phyloP scores from a whole-genome alignment of 2,329 filamentous ascomycete species.

The Venturiaceae sp. region DNA sequence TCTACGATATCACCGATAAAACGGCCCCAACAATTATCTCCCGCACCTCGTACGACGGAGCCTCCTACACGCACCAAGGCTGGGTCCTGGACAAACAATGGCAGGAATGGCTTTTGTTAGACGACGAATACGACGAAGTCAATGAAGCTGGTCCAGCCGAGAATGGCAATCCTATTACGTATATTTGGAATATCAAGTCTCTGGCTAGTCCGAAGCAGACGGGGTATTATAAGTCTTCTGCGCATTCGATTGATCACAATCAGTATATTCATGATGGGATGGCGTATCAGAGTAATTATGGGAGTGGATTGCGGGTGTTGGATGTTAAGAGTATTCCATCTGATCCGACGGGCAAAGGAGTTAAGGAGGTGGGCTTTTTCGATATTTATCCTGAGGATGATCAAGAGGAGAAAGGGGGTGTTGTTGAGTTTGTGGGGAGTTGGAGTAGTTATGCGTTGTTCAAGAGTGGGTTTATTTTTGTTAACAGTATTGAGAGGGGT shows the following conservation, averaged over 20 bases:
- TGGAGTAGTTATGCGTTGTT: conserved; percentile 23
- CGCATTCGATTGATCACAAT: conserved; percentile 38
- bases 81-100: conserved; percentile 38
- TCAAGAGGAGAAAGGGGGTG: conserved; percentile 18
- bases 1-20: conserved; percentile 45
- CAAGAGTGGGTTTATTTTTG: conserved; percentile 27
- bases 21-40: conserved; percentile 37
- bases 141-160: conserved; percentile 27
- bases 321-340: conserved; percentile 21
- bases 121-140: conserved; percentile 43
- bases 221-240: conserved; percentile 32
- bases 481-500: conserved; percentile 31
- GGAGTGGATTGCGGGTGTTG: conserved; percentile 32
- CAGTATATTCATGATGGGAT: conserved; percentile 37
- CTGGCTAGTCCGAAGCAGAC: conserved; percentile 33
- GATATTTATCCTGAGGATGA: conserved; percentile 26
- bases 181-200: conserved; percentile 38
- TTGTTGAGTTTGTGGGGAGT: conserved; percentile 29
- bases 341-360: conserved; percentile 18
- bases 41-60: conserved; percentile 45
- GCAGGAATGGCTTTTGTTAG: conserved; percentile 37
- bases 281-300: conserved; percentile 42
- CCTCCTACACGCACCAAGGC: conserved; percentile 50
- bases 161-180: conserved; percentile 37
- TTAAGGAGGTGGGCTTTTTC: conserved; percentile 24